Base-by-base conservation (phyloP, 768 basidiomycete genomes). In the Scleroderma citrinum region DNA sequence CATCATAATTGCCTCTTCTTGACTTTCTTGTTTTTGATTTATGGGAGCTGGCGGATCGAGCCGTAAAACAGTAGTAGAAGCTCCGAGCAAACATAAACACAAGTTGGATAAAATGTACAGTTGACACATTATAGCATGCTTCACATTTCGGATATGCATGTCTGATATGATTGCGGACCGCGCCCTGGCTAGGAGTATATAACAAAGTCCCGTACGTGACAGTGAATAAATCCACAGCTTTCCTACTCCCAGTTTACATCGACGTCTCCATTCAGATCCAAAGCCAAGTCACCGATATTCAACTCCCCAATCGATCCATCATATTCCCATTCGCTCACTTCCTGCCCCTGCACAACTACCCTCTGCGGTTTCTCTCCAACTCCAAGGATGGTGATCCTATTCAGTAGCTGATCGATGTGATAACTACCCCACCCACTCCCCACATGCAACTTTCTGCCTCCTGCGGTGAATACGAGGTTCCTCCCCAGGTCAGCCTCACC, bases 371-470 rank as follows among this genome's bases (percentile, higher is more conserved):
- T 5, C 23, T 62, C 63, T n/a, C 59, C 50, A 6, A 77, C 74
- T 0, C 85, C 85, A 17, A 88, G 72, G 11, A 89, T 58, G 3
- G 76, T 83, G 41, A 88, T 61, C 19, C 70, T 69, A 45, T 71
- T 65, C 47, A 89, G 61, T 44, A 59, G 69, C 53, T 80, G 80
- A 3, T 48, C 57, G 11, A 85, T 58, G 1, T 7, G 1, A 23
- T 57, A 68, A 16, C 42, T 34, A 10, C 63, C 54, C 75, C 79
- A 2, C 23, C 50, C 43, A 36, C 64, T 68, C 31, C 51, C 53
- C 26, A 85, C 69, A 0, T 47, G 46, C 23, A 87, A 51, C 43
- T 60, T 47, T 8, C 67, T 61, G 13, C 56, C 55, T 3, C 53
- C 50, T 7, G 71, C 76, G 1, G 53, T 45, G 59, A 87, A 77